Base-by-base conservation (phyloP, 139 green algal genomes). In the Micromonas pusilla region DNA sequence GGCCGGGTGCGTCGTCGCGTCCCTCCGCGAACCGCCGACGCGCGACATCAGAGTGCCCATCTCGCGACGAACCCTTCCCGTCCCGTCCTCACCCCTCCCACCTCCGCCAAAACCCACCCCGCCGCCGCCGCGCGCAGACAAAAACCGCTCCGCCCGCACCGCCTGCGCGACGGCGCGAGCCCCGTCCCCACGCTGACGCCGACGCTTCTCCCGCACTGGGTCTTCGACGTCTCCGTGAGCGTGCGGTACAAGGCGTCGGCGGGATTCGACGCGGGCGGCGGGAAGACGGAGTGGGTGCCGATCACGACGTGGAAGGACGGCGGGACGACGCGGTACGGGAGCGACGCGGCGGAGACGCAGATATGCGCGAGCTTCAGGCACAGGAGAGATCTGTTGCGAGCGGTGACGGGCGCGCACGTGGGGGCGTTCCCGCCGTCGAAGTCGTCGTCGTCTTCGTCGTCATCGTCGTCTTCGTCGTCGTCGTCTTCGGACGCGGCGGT, bases 301-400 rank as follows among this genome's bases (percentile, higher is more conserved):
- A 26, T 75, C 0, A 20, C 30, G 21, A 39, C 25, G 68, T 36
- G 33, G 36, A 16, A 19, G 20, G 68, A 75, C 1, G 68, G 68
- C 37, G 68, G 30, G 37, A 32, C 37, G 68, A n/a, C 30, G 36
- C 2, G 37, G 37, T 75, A 53, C 37, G 68, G 31, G 30, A 23
- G 23, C 36, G 25, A 31, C 20, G 6, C 19, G 19, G 21, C n/a
- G 16, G 68, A 38, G 68, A 62, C 6, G 36, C 68, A 75, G 37
- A 36, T 75, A 23, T 72, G 65, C 38, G 68, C 68, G 68, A 64
- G 23, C 19, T 75, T 75, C 9, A 5, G 13, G 36, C 37, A 34
- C n/a, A 38, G 68, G 36, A 34, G 37, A 5, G 68, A 75, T 26
- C 30, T 64, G 21, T 34, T 32, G 21, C 21, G 21, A 3, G 37